These are phyloP conservation scores for Saprolegnia diclina DNA, from an alignment of 352 stramenopile species.

Conservation along the genomic window DNA sequence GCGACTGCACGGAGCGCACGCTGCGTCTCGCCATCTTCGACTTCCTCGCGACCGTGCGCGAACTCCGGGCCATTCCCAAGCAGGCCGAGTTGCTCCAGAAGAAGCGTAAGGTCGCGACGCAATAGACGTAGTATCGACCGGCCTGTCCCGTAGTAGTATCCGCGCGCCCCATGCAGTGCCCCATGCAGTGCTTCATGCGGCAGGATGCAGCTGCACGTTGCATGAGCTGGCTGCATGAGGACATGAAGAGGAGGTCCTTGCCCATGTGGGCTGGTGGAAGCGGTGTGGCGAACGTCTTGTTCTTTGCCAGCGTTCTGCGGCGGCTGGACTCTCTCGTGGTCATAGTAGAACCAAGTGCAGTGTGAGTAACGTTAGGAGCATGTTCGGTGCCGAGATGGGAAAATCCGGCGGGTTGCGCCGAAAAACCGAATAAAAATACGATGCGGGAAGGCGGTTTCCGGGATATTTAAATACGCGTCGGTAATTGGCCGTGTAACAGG, in stretches of 20 bases:
- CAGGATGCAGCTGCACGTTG: too few relatives aligned
- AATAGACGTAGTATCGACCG: background rate
- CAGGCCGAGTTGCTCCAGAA: slow-evolving; percentile 65
- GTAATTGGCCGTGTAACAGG: background rate
- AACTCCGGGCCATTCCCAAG: slow-evolving; percentile 67
- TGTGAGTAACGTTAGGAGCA: background rate
- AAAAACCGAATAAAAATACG: slow-evolving; percentile 11
- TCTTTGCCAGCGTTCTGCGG: too few relatives aligned
- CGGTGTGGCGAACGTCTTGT: too few relatives aligned
- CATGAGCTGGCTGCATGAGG: too few relatives aligned
- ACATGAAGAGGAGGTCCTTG: too few relatives aligned
- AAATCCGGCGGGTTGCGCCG: background rate
- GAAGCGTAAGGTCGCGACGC: background rate
- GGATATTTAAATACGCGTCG: background rate
- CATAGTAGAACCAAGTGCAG: too few relatives aligned
- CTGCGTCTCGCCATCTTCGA: slow-evolving; percentile 51
- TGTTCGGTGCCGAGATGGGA: background rate
- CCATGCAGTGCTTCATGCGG: too few relatives aligned
- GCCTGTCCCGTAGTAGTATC: too few relatives aligned
- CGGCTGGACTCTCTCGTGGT: too few relatives aligned
- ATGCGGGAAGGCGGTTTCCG: slow-evolving; percentile 34
- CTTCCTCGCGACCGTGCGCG: slow-evolving; percentile 74
- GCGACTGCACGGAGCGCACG: slow-evolving; percentile 33
- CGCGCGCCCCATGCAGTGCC: too few relatives aligned
- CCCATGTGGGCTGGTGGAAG: too few relatives aligned